Evolutionary conservation across 176 grass and related monocot species (phyloP).

Genomic region (Eleusine indica): DNA sequence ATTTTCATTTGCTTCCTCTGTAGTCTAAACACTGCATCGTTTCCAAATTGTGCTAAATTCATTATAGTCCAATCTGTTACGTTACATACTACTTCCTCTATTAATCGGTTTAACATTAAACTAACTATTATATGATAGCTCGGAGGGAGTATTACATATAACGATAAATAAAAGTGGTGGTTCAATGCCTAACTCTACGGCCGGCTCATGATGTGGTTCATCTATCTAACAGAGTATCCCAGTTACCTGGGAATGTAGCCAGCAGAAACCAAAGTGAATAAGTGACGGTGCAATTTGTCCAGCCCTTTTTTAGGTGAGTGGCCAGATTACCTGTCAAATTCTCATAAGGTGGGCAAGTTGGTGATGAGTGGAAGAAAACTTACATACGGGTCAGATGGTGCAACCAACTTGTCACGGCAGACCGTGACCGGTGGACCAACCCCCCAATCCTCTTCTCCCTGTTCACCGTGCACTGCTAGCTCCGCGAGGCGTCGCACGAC

Average conservation of each 20-base stretch:
- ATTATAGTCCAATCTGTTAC: no score
- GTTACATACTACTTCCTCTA: no score
- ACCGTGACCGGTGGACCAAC: conserved; percentile 5
- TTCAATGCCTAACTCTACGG: background rate
- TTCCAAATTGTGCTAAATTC: no score
- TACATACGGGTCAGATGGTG: conserved; percentile 33
- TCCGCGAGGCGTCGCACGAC: no score
- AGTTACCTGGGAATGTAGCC: background rate
- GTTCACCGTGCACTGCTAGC: no score
- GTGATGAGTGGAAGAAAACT: conserved; percentile 17
- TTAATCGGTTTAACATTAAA: no score
- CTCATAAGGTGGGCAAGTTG: conserved; percentile 26
- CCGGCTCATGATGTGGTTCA: background rate
- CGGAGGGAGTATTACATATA: no score
- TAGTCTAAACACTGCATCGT: background rate
- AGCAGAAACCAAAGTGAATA: background rate
- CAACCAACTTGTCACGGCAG: conserved; percentile 41
- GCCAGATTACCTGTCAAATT: background rate
- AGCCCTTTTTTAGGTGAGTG: background rate
- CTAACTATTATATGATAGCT: no score
- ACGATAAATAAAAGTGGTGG: background rate
- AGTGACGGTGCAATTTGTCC: background rate
- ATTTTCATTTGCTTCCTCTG: conserved; percentile 11
- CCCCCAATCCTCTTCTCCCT: no score
- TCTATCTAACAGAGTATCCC: background rate